Base-by-base conservation (phyloP, 306 rosid species). In the Trifolium repens region DNA sequence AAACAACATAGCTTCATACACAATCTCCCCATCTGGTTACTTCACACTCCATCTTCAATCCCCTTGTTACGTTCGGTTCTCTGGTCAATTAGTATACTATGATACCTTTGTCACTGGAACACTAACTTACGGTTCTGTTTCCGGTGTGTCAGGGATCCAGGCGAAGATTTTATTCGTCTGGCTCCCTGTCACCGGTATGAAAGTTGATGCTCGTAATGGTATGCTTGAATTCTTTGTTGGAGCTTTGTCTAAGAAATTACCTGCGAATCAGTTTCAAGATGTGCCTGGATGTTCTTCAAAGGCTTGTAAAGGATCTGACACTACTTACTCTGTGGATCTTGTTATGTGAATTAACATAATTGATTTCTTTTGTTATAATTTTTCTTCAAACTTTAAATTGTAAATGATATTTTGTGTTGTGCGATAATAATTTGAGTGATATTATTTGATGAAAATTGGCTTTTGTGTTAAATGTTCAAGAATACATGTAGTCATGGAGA, bases 141-240 rank as follows among this genome's bases (percentile, higher is more conserved):
- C 91, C 44, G 80, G 65, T 27, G 96, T 89, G 8, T 76, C 91
- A 0, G 96, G 98, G 26, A 92, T 92, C 65, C 87, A 87, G 73
- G 96, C 89, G 9, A 82, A 90, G 88, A 83, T 80, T 69, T 71
- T 83, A 5, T 92, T 90, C 75, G 5, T 85, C 0, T 90, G 96
- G 96, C 78, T 89, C 26, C 43, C 94, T 4, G 89, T 92, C 8
- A 79, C 96, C 39, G 89, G 83, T 3, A 87, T 93, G n/a, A 46
- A 79, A 54, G 82, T 75, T 12, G 87, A 86, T 6, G 3, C 40
- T 7, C 80, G 61, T 15, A 82, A 90, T 1, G 83, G 39, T 4
- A 76, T 24, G 63, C 75, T 93, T 22, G 83, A 80, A 8, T 93
- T 93, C 60, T 78, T 69, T 9, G 91, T 85, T 8, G 98, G 98